These are phyloP conservation scores for Glycine latifolia DNA, from an alignment of 306 rosid genomes.

Conservation along the genomic window DNA sequence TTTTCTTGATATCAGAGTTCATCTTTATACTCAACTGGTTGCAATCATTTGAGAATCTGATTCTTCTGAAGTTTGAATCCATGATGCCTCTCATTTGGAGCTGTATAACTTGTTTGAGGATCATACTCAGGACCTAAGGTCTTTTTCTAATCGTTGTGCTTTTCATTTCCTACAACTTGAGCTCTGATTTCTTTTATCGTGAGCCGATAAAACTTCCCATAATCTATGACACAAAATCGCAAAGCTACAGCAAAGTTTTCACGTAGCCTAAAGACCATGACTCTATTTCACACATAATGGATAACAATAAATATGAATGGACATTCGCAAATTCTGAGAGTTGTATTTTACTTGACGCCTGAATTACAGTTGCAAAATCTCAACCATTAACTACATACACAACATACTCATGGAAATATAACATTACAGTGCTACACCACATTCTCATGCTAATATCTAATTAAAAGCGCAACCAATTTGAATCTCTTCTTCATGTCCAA, in stretches of 20 bases:
- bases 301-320: slow-evolving; percentile 9
- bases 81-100: not conserved
- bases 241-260: not conserved
- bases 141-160: not conserved
- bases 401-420: slow-evolving; percentile 31
- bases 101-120: not conserved
- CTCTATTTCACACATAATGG: not conserved
- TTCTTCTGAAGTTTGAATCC: not conserved
- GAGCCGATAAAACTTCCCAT: not conserved
- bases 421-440: slow-evolving; percentile 43
- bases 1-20: not conserved
- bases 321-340: slow-evolving; percentile 1
- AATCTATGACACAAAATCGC: not conserved
- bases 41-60: not conserved
- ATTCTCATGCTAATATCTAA: slow-evolving; percentile 48
- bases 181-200: not conserved
- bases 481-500: slow-evolving; percentile 41
- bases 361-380: slow-evolving; percentile 52
- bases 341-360: slow-evolving; percentile 31
- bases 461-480: slow-evolving; percentile 37
- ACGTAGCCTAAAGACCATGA: not conserved
- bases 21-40: not conserved
- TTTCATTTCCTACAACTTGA: not conserved
- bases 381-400: slow-evolving; percentile 45
- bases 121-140: not conserved